Conservation (phyloP, 164 flowering plant genomes). For the Santalum album region DNA sequence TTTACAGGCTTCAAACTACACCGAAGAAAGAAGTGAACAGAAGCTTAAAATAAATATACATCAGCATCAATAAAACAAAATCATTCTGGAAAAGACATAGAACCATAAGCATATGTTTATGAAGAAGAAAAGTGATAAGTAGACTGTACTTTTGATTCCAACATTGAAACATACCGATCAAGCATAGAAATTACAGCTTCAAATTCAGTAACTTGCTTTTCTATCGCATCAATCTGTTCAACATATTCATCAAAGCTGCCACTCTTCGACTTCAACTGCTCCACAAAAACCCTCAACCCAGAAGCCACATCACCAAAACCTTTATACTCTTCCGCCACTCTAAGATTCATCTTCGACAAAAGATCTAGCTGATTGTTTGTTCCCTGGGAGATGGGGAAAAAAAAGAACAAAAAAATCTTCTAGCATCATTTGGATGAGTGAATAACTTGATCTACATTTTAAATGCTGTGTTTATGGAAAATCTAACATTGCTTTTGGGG, state of each 20-base stretch:
- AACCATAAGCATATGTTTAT: not conserved
- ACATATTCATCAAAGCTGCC: slow-evolving; percentile 65
- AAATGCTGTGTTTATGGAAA: too few species aligned
- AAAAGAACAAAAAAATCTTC: not conserved
- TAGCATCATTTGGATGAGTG: not conserved
- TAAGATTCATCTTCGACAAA: slow-evolving; percentile 76
- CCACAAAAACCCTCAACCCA: slow-evolving; percentile 81
- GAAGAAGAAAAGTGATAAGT: slow-evolving; percentile 17
- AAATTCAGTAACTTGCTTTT: slow-evolving; percentile 68
- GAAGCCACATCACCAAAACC: slow-evolving; percentile 81
- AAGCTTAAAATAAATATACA: too few species aligned
- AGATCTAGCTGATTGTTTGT: slow-evolving; percentile 66
- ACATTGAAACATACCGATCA: slow-evolving; percentile 52
- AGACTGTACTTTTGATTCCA: slow-evolving; percentile 52
- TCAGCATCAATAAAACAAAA: too few species aligned
- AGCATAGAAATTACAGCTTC: slow-evolving; percentile 83
- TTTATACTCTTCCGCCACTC: slow-evolving; percentile 73
- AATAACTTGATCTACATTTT: too few species aligned
- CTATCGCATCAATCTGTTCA: slow-evolving; percentile 75
- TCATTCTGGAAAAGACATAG: too few species aligned
- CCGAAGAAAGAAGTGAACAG: too few species aligned
- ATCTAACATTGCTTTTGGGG: too few species aligned
- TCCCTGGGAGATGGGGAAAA: slow-evolving; percentile 28
- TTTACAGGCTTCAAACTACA: too few species aligned
- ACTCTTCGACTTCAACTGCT: slow-evolving; percentile 74